Evolutionary conservation across 208 protist species (phyloP), one percentile per base, ranked within the genome.

Genomic region (Trypanosoma theileri): DNA sequence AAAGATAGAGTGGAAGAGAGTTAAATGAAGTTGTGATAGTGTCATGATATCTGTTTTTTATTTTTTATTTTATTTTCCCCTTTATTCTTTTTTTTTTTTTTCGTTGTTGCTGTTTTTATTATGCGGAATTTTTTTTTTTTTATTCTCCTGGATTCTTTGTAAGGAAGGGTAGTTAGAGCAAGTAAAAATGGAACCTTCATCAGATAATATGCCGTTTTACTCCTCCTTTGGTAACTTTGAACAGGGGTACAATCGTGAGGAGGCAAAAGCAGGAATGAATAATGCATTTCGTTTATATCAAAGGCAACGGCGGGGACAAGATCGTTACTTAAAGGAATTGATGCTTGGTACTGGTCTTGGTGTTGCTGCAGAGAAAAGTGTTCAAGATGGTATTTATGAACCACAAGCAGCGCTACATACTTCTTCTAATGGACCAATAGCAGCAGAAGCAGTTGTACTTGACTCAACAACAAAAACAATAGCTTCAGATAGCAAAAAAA

Each of bases 261-360:
- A 84, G 24, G 64, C 88, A 16, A 65, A 91, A 21, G 64, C 67
- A 41, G 77, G 85, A 26, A 68, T 92, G n/a, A 67, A 66, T 8
- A 80, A 90, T 3, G 85, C 69, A 24, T 92, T 95, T 74, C 82
- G 28, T 35, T 35, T 35, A 6, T 6, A 79, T 0, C 60, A 73
- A 22, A 58, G 80, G 16, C 80, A 87, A 58, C 57, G 35, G 3
- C 26, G 77, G 16, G 56, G 70, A 13, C 76, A 72, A 17, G 66
- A 81, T 24, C 72, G 66, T 0, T 81, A 90, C 51, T 71, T 95
- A 24, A 70, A 90, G 19, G 70, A 84, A 4, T 58, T 92, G 7
- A 73, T 85, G 10, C 75, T 95, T 31, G 90, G 86, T 16, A 88
- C 82, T 59, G 90, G 90, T 17, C 71, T 95, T 17, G 90, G 90